A percentile compares a stretch with the other conserved stretches of the same genome.
Conservation (phyloP, 768 basidiomycete genomes). For the Leccinum ochraceum region DNA sequence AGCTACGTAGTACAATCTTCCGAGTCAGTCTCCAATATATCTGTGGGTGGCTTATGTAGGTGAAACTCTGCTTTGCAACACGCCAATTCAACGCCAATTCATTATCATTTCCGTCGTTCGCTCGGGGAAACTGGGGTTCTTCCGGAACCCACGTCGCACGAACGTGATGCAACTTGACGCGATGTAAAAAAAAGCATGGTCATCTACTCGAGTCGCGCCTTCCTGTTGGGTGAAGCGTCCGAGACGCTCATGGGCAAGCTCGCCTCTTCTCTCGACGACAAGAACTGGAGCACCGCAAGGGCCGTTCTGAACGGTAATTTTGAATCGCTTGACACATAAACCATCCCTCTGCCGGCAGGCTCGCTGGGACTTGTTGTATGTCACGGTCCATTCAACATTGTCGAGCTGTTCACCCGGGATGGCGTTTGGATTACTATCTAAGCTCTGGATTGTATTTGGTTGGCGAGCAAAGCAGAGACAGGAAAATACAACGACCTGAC, state of each 20-base stretch:
- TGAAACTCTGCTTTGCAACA: no score
- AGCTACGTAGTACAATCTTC: no score
- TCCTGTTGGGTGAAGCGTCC: conserved; percentile 23
- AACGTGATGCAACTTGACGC: conserved; percentile 79
- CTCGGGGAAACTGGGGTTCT: conserved; percentile 63
- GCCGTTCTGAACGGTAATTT: neutral
- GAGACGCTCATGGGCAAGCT: conserved; percentile 28
- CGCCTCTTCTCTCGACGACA: conserved; percentile 12
- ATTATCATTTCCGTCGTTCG: conserved; percentile 75
- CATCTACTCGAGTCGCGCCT: conserved; percentile 53
- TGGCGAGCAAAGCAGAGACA: no score
- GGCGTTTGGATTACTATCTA: no score
- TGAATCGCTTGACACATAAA: neutral
- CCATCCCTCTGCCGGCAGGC: neutral
- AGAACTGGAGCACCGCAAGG: conserved; percentile 17
- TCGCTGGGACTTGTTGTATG: conserved; percentile 5
- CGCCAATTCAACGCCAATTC: neutral
- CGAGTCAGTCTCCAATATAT: no score
- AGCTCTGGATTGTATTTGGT: no score
- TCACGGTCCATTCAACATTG: no score
- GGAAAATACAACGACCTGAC: no score
- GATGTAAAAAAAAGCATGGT: conserved; percentile 72
- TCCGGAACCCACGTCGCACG: conserved; percentile 62
- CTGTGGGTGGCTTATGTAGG: no score
- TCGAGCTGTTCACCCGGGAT: no score